Percentiles rank a stretch among this genome's conserved stretches.
Conservation (phyloP, 495 filamentous ascomycete genomes). For the Lentithecium fluviatile region DNA sequence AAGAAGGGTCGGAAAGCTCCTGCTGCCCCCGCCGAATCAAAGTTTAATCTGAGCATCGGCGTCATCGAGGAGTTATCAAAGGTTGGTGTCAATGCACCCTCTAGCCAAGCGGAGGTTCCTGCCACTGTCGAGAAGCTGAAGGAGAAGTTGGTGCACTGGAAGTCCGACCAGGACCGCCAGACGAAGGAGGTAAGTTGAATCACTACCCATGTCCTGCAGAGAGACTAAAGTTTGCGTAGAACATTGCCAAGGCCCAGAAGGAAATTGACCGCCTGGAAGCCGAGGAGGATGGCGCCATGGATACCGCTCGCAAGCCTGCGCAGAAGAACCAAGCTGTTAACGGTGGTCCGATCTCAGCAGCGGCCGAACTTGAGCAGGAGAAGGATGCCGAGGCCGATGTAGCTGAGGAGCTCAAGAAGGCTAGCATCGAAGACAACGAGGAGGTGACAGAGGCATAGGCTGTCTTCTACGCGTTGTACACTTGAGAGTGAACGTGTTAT, state of each 20-base stretch:
- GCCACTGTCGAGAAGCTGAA: slow-evolving; percentile 80
- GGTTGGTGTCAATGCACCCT: slow-evolving; percentile 81
- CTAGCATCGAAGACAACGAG: slow-evolving; percentile 55
- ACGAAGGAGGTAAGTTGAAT: slow-evolving; percentile 75
- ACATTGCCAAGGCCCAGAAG: slow-evolving; percentile 68
- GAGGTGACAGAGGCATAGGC: slow-evolving; percentile 20
- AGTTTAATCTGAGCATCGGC: slow-evolving; percentile 84
- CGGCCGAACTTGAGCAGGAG: slow-evolving; percentile 58
- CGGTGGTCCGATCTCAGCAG: slow-evolving; percentile 49
- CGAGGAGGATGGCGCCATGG: slow-evolving; percentile 47
- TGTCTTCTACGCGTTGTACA: background rate
- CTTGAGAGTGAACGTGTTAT: no score
- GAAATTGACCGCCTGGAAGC: slow-evolving; percentile 65
- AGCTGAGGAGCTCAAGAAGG: slow-evolving; percentile 58
- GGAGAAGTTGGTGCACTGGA: slow-evolving; percentile 89
- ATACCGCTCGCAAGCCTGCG: slow-evolving; percentile 56
- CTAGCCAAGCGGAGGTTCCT: slow-evolving; percentile 77
- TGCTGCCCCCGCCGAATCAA: slow-evolving; percentile 50
- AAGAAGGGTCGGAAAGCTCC: slow-evolving; percentile 78
- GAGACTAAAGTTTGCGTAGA: slow-evolving; percentile 47
- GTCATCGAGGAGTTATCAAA: slow-evolving; percentile 86
- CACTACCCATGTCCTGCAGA: background rate
- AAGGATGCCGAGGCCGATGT: slow-evolving; percentile 58
- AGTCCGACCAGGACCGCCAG: slow-evolving; percentile 82
- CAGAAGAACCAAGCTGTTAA: slow-evolving; percentile 53